Evolutionary conservation across 805 yeast species (phyloP).

Genomic region (Monosporozyma siamensis): DNA sequence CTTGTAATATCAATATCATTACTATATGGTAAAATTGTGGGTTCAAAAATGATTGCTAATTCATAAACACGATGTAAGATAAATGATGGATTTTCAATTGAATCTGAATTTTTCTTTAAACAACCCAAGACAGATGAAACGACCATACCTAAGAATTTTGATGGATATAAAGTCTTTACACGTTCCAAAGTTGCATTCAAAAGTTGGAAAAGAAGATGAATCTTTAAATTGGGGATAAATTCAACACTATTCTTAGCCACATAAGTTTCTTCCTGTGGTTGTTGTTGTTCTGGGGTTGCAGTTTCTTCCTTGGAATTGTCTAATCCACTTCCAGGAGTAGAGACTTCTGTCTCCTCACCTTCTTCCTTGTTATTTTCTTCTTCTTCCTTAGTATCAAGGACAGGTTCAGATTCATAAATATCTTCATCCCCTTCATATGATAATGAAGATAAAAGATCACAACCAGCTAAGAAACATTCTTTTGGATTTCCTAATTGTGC

Average conservation of each 20-base stretch:
- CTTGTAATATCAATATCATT: constrained; percentile 15
- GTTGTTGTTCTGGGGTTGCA: not conserved
- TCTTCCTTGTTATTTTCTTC: too few relatives aligned
- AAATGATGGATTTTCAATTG: constrained; percentile 29
- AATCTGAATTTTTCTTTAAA: constrained; percentile 34
- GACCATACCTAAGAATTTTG: constrained; percentile 66
- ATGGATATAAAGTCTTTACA: constrained; percentile 64
- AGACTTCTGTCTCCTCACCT: not conserved
- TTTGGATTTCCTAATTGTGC: constrained; percentile 70
- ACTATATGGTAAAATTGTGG: not conserved
- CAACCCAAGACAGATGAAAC: constrained; percentile 48
- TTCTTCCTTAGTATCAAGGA: constrained; percentile 6
- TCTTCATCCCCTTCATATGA: constrained; percentile 2
- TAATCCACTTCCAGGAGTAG: not conserved
- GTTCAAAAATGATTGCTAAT: constrained; percentile 46
- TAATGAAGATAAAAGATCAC: constrained; percentile 45
- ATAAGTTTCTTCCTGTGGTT: not conserved
- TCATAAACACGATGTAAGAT: constrained; percentile 52
- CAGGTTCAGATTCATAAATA: not conserved
- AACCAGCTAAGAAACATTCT: constrained; percentile 62
- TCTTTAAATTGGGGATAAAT: constrained; percentile 41
- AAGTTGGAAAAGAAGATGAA: constrained; percentile 59
- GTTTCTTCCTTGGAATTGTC: not conserved
- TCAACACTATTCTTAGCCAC: constrained; percentile 12
- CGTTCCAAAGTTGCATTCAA: constrained; percentile 47